Conservation (phyloP, 169 alveolate species). For the Plasmodium blacklocki region DNA sequence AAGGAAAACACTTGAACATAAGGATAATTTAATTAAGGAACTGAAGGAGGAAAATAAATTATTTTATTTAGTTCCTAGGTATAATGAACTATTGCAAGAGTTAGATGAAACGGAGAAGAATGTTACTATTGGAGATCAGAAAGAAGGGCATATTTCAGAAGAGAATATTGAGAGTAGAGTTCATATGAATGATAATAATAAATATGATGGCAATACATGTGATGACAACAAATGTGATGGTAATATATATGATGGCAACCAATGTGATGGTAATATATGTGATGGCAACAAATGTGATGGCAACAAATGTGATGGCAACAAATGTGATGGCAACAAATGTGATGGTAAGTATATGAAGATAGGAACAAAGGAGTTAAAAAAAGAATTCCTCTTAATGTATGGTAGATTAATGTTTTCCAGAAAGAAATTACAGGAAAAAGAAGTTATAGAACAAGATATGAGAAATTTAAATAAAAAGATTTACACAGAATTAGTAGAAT, state of each 20-base stretch:
- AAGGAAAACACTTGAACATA: constrained; percentile 38
- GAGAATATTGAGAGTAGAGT: too few species aligned
- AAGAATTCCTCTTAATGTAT: constrained; percentile 83
- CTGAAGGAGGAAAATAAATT: constrained; percentile 78
- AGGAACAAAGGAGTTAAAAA: constrained; percentile 71
- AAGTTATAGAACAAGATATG: constrained; percentile 82
- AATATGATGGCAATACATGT: too few species aligned
- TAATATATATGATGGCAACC: too few species aligned
- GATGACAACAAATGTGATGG: too few species aligned
- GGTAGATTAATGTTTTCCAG: constrained; percentile 79
- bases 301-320: too few species aligned
- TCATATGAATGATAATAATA: too few species aligned
- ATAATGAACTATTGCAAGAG: constrained; percentile 71
- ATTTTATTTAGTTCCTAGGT: constrained; percentile 78
- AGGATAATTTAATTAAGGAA: constrained; percentile 48
- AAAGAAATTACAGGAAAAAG: constrained; percentile 80
- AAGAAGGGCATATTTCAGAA: too few species aligned
- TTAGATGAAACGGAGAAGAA: constrained; percentile 14
- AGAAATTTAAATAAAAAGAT: constrained; percentile 78
- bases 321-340: too few species aligned
- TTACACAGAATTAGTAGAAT: constrained; percentile 81
- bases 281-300: constrained; percentile 17
- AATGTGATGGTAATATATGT: too few species aligned
- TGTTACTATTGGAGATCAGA: too few species aligned
- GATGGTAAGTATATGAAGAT: too few species aligned